Evolutionary conservation across 305 asterid genomes (phyloP), one percentile per base, ranked within the genome.

Genomic region (Solanum aculeatissimum): DNA sequence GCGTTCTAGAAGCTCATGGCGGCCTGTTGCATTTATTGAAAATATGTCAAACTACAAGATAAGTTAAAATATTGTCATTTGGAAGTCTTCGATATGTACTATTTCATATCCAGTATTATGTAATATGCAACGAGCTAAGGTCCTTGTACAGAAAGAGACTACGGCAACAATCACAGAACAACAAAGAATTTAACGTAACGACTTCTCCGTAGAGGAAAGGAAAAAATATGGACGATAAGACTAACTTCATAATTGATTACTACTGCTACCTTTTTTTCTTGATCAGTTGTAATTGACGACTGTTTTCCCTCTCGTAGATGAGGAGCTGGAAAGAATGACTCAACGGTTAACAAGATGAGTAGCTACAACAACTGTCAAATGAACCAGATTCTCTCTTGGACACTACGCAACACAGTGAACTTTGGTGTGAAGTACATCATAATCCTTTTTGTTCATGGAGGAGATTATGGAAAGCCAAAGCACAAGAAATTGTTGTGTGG

Each of bases 1-100:
- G 74, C 86, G 89, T 74, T 92, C 97, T 57, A 96, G 43, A 77
- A 95, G 95, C 84, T 96, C 99, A 74, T 96, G 98, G 58, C 98
- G 94, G 80, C 94, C 99, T 96, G 92, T 88, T 87, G 70, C 84
- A 82, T 53, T 58, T 47, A 84, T 23, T 49, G 23, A 87, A 82
- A 35, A 35, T 5, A 35, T 2, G 40, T 35, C 40, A 35, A 35
- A 35, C 40, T n/a, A 25, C 49, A 27, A 6, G 16, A 15, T 14
- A 15, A 19, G 65, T 38, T 16, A 25, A 27, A 74, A 1, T 16
- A 18, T 51, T 5, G 15, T 77, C 65, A 77, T 27, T 77, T 53
- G 23, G 1, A 77, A 9, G 43, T 49, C 62, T 49, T 25, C 27
- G 65, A 51, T 51, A 51, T 53, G 43, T 62, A 25, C 43, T 9